A percentile compares a stretch with the other conserved stretches of the same genome.
Evolutionary conservation across 805 yeast genomes (phyloP).

Genomic region (Hanseniaspora singularis): DNA sequence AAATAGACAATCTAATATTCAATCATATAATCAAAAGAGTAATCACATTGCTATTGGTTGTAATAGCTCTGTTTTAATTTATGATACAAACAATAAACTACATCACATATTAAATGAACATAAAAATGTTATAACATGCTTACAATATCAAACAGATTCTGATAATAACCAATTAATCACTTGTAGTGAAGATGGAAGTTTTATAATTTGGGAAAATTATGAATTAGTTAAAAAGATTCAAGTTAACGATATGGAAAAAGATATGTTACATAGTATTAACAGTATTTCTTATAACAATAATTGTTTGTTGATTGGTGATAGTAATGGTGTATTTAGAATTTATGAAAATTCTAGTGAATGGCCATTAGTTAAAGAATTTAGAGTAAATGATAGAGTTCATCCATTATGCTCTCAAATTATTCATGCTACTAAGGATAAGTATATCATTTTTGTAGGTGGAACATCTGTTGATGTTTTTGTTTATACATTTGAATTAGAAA

Average conservation of each 20-base stretch:
- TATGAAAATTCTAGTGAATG: slow-evolving; percentile 9
- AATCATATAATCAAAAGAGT: slow-evolving; percentile 9
- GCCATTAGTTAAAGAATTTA: slow-evolving; percentile 9
- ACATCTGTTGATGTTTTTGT: slow-evolving; percentile 45
- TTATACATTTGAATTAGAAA: slow-evolving; percentile 33
- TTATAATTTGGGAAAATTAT: slow-evolving; percentile 10
- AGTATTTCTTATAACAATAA: slow-evolving; percentile 9
- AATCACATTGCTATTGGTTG: slow-evolving; percentile 13
- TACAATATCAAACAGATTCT: slow-evolving; percentile 9
- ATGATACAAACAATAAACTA: slow-evolving; percentile 6
- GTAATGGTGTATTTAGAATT: slow-evolving; percentile 14
- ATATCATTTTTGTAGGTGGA: slow-evolving; percentile 43
- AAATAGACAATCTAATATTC: slow-evolving; percentile 12
- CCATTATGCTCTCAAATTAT: slow-evolving; percentile 12
- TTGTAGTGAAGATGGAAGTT: slow-evolving; percentile 15
- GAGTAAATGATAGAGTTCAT: slow-evolving; percentile 12
- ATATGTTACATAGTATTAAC: slow-evolving; percentile 13
- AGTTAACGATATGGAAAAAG: slow-evolving; percentile 14
- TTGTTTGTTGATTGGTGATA: slow-evolving; percentile 11
- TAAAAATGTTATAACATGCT: slow-evolving; percentile 7
- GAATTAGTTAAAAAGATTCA: slow-evolving; percentile 3
- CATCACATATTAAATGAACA: slow-evolving; percentile 11
- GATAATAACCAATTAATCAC: slow-evolving; percentile 11
- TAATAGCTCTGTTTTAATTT: slow-evolving; percentile 13
- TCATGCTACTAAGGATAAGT: slow-evolving; percentile 7